phyloP scores from a whole-genome alignment of 2,329 filamentous ascomycete genomes.

The Cryphonectria radicalis region DNA sequence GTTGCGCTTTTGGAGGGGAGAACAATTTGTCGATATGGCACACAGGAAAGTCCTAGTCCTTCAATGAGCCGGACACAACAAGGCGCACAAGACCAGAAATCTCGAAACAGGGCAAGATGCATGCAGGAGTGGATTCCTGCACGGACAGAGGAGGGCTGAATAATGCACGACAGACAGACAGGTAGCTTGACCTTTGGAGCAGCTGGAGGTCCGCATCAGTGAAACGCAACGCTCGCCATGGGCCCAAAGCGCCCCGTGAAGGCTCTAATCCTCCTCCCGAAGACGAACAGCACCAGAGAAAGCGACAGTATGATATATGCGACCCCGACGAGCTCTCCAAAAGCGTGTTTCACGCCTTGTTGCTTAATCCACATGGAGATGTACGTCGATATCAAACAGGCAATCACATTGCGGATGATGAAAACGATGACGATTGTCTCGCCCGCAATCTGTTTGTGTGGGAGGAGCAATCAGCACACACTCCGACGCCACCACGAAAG shows the following conservation, averaged over 20 bases:
- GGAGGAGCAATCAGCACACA: neutral
- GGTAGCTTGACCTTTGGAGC: neutral
- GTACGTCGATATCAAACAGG: conserved; percentile 35
- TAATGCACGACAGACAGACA: neutral
- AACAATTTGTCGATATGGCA: too few relatives aligned
- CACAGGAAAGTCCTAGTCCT: neutral
- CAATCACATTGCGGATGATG: conserved; percentile 37
- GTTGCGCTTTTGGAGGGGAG: too few relatives aligned
- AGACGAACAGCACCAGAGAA: conserved; percentile 11
- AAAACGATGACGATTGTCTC: conserved; percentile 38
- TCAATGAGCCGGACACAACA: neutral
- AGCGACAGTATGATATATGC: conserved; percentile 18
- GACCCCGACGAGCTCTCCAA: conserved; percentile 35
- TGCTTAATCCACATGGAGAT: conserved; percentile 33
- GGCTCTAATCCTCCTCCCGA: conserved; percentile 1
- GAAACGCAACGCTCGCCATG: conserved; percentile 5
- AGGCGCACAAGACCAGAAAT: neutral
- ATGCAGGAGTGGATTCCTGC: neutral
- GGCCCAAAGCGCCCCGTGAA: conserved; percentile 15
- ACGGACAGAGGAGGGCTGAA: neutral
- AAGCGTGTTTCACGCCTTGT: conserved; percentile 31
- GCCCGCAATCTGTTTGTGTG: conserved; percentile 30
- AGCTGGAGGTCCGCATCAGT: neutral
- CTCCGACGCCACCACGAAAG: neutral
- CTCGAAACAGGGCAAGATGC: neutral